These are phyloP conservation scores for Zoysia matrella DNA, from an alignment of 202 grass and related monocot species.

Conservation along the genomic window DNA sequence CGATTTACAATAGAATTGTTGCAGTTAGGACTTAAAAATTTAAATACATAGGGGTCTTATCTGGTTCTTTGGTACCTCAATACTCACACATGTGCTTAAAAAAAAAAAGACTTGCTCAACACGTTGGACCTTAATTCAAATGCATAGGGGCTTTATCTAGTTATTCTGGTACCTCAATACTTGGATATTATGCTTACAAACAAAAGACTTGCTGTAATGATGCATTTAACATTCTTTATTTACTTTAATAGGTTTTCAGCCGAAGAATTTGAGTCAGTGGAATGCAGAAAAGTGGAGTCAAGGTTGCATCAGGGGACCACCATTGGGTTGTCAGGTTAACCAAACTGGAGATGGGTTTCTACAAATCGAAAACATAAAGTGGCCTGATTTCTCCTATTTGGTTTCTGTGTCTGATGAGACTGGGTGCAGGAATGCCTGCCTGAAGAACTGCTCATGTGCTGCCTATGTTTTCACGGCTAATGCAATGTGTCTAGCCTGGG, in stretches of 20 bases:
- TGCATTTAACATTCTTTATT: conserved; percentile 5
- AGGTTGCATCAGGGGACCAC: conserved; percentile 62
- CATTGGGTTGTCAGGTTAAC: conserved; percentile 65
- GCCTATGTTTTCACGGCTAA: conserved; percentile 57
- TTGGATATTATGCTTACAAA: conserved; percentile 9
- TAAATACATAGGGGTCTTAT: conserved; percentile 1
- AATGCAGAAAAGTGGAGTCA: conserved; percentile 66
- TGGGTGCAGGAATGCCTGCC: conserved; percentile 56
- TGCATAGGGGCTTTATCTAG: background rate
- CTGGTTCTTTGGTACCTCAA: conserved; percentile 13
- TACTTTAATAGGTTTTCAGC: conserved; percentile 57
- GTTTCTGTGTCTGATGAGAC: conserved; percentile 27
- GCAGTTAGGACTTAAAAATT: conserved; percentile 1
- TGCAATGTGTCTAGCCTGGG: conserved; percentile 73
- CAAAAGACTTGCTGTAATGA: background rate
- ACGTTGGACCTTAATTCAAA: background rate
- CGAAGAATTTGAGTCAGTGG: conserved; percentile 58
- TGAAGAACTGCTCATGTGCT: conserved; percentile 79
- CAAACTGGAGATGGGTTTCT: conserved; percentile 62
- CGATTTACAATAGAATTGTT: background rate
- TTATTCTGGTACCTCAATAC: background rate
- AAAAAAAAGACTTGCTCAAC: background rate
- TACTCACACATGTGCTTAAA: conserved; percentile 11
- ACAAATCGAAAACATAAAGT: conserved; percentile 56
- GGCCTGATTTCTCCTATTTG: conserved; percentile 75